phyloP scores from a whole-genome alignment of 352 stramenopile genomes.

The Pelagophyceae sp. region DNA sequence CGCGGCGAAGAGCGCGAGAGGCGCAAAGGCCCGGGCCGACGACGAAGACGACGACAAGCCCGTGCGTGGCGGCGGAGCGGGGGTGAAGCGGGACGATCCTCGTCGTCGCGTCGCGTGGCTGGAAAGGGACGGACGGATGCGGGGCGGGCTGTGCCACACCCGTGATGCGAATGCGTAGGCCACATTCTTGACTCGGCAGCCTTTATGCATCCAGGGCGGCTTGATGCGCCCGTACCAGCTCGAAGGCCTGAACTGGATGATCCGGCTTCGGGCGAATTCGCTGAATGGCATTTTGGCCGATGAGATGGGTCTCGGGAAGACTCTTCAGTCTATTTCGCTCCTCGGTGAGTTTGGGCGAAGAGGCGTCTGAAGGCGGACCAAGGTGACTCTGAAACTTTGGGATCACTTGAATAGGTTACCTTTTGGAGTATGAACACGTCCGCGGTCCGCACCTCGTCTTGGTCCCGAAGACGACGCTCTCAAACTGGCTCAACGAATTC shows the following conservation, averaged over 20 bases:
- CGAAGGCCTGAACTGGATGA: conserved; percentile 98
- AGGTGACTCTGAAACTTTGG: no score
- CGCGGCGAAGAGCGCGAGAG: not conserved
- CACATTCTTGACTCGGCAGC: not conserved
- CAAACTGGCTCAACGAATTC: conserved; percentile 96
- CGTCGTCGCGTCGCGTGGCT: not conserved
- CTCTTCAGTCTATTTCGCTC: conserved; percentile 95
- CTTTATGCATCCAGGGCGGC: conserved; percentile 34
- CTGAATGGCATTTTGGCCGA: conserved; percentile 96
- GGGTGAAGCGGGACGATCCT: conserved; percentile 44
- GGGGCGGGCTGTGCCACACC: not conserved
- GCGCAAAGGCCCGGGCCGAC: conserved; percentile 11
- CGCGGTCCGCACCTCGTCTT: conserved; percentile 94
- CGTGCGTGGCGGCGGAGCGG: conserved; percentile 74
- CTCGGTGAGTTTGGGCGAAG: no score
- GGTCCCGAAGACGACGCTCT: conserved; percentile 95
- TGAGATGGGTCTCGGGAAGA: conserved; percentile 91
- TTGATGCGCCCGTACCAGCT: conserved; percentile 95
- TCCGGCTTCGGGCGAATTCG: conserved; percentile 92
- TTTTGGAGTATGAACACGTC: conserved; percentile 54
- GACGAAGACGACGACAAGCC: conserved; percentile 32
- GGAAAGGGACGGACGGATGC: not conserved
- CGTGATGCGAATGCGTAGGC: not conserved
- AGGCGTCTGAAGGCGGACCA: conserved; percentile 89
- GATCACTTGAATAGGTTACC: no score